These are phyloP conservation scores for Calendula officinalis DNA, from an alignment of 129 eudicot species.

Conservation along the genomic window DNA sequence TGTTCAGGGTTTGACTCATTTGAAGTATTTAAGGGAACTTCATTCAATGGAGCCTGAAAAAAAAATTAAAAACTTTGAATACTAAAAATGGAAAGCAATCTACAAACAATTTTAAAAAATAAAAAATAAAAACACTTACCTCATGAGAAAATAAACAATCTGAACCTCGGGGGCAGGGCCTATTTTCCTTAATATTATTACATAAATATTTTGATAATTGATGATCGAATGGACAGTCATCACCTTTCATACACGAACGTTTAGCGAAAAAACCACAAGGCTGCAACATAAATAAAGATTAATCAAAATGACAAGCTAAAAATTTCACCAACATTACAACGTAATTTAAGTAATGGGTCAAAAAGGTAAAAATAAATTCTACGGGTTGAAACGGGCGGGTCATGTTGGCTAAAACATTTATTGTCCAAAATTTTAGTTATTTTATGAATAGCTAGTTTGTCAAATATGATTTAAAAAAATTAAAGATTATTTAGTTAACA, in stretches of 20 bases:
- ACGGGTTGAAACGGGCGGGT: no score
- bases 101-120: not conserved
- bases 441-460: no score
- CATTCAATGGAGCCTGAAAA: conserved; percentile 41
- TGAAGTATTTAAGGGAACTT: conserved; percentile 21
- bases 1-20: conserved; percentile 29
- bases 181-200: conserved; percentile 41
- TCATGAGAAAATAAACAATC: conserved; percentile 78
- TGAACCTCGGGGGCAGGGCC: conserved; percentile 75
- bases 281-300: conserved; percentile 36
- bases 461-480: no score
- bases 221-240: conserved; percentile 86
- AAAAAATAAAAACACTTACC: no score
- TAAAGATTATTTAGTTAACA: no score
- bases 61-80: no score
- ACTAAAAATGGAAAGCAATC: not conserved
- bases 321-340: no score
- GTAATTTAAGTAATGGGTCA: no score
- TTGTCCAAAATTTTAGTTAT: no score
- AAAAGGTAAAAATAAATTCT: no score
- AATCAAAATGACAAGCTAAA: no score
- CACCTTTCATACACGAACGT: conserved; percentile 90
- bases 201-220: conserved; percentile 86
- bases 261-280: conserved; percentile 86
- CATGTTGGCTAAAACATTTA: no score